A percentile compares a stretch with the other conserved stretches of the same genome.
Conservation (phyloP, 1,284 basidiomycete species). For the Chalciporus sp. region DNA sequence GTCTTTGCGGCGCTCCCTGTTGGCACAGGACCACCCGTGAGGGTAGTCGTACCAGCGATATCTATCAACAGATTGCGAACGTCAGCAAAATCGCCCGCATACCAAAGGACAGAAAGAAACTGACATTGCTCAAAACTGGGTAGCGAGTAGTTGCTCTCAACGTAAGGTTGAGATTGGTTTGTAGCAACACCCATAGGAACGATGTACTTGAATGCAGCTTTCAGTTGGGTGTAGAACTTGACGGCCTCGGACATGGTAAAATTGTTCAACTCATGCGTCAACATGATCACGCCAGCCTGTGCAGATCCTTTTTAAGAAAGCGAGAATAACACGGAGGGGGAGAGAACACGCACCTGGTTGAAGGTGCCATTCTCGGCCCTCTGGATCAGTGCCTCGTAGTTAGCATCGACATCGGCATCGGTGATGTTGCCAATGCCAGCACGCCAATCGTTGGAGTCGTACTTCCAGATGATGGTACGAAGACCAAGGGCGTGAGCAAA, state of each 20-base stretch:
- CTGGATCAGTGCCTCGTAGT: constrained; percentile 45
- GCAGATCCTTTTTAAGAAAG: neutral
- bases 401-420: constrained; percentile 40
- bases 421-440: constrained; percentile 50
- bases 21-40: constrained; percentile 1
- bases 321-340: neutral
- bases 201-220: constrained; percentile 46
- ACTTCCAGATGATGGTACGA: constrained; percentile 65
- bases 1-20: neutral
- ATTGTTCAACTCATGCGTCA: constrained; percentile 52
- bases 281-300: constrained; percentile 49
- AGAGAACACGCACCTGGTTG: constrained; percentile 28
- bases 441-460: constrained; percentile 74
- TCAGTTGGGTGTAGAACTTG: constrained; percentile 44
- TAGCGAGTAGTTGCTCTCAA: constrained; percentile 42
- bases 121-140: constrained; percentile 50
- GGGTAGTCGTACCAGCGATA: constrained; percentile 25
- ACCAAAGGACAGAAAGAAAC: no score
- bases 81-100: no score
- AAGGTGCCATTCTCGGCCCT: constrained; percentile 45
- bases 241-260: constrained; percentile 52
- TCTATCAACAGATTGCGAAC: constrained; percentile 7
- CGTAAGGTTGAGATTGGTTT: constrained; percentile 51
- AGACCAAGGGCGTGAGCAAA: constrained; percentile 62
- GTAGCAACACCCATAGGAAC: constrained; percentile 50